phyloP scores from a whole-genome alignment of 768 basidiomycete genomes.

The Gelatoporia subvermispora region DNA sequence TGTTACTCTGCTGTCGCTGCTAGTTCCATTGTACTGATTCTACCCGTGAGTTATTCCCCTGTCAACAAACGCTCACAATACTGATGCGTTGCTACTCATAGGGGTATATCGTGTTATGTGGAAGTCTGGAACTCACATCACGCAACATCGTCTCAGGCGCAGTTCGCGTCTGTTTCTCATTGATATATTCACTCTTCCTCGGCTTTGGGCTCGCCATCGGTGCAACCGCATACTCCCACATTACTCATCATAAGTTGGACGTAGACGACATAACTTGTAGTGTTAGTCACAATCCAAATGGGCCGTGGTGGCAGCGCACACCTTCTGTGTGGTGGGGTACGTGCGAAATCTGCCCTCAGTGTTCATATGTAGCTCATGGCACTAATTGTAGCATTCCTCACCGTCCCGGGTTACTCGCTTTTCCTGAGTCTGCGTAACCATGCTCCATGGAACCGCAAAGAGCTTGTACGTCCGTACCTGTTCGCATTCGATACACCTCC shows the following conservation, averaged over 20 bases:
- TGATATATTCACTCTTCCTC: conserved; percentile 73
- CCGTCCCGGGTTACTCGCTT: conserved; percentile 65
- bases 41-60: conserved; percentile 47
- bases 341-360: conserved; percentile 14
- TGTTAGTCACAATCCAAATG: conserved; percentile 46
- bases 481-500: not conserved
- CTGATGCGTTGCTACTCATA: conserved; percentile 12
- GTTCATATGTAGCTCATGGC: not conserved
- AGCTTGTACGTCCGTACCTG: conserved; percentile 42
- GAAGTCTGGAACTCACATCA: conserved; percentile 73
- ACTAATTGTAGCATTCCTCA: conserved; percentile 50
- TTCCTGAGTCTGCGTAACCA: conserved; percentile 64
- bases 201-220: conserved; percentile 82
- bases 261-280: conserved; percentile 59
- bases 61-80: not conserved
- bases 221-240: conserved; percentile 56
- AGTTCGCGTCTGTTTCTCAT: conserved; percentile 74
- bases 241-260: conserved; percentile 45
- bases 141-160: conserved; percentile 82
- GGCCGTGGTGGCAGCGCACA: conserved; percentile 71
- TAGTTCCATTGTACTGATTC: conserved; percentile 72
- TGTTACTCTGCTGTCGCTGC: conserved; percentile 82
- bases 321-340: conserved; percentile 70
- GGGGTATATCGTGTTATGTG: conserved; percentile 68
- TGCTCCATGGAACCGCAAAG: conserved; percentile 51